A percentile compares a stretch with the other conserved stretches of the same genome.
phyloP scores from a whole-genome alignment of 1,284 basidiomycete genomes.

The Hemileia vastatrix region DNA sequence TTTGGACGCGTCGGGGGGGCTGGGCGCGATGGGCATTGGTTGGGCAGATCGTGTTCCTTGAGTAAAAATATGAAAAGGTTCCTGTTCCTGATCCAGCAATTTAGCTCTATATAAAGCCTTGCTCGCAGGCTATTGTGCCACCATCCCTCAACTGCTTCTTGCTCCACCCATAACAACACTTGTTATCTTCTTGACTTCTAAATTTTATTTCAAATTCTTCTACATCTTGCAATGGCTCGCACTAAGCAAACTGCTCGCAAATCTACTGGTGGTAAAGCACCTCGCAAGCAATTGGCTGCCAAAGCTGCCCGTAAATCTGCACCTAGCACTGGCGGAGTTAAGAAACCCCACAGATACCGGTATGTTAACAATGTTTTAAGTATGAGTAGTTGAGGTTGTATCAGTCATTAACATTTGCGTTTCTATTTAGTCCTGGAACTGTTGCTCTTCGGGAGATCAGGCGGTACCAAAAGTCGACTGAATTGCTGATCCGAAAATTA shows the following conservation, averaged over 20 bases:
- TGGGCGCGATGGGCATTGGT: too few relatives aligned
- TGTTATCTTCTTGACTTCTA: too few relatives aligned
- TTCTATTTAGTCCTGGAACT: conserved; percentile 33
- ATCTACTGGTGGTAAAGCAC: conserved; percentile 55
- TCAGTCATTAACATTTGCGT: neutral
- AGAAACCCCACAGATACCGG: conserved; percentile 56
- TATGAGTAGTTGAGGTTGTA: neutral
- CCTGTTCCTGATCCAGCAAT: too few relatives aligned
- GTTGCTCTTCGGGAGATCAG: conserved; percentile 39
- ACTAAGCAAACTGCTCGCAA: conserved; percentile 57
- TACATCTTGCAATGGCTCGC: conserved; percentile 9
- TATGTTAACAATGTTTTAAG: conserved; percentile 30
- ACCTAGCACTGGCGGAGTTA: conserved; percentile 52
- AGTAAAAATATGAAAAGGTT: too few relatives aligned
- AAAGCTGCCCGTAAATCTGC: conserved; percentile 50
- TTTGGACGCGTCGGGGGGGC: too few relatives aligned
- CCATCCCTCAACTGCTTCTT: too few relatives aligned
- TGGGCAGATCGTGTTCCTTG: too few relatives aligned
- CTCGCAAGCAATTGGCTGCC: conserved; percentile 52
- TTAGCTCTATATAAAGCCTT: too few relatives aligned
- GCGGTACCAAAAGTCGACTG: conserved; percentile 45
- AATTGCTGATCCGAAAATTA: conserved; percentile 51
- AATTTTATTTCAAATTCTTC: neutral
- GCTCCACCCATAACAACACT: too few relatives aligned
- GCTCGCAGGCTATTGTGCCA: too few relatives aligned